Base-by-base conservation (phyloP, 345 rosid genomes). In the Pseudoturritis turrita region DNA sequence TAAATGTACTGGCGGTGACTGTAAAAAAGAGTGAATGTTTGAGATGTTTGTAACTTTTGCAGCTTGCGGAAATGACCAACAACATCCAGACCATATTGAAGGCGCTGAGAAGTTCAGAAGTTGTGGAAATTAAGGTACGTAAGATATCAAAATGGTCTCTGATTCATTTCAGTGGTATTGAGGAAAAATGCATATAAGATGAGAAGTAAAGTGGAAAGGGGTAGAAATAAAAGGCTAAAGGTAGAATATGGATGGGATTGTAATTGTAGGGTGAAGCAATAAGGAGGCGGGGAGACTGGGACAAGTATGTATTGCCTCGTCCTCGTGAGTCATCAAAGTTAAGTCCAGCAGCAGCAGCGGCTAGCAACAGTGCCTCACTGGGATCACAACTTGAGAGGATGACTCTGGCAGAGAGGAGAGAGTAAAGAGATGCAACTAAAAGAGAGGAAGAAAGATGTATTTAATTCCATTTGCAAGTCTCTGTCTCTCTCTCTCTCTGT, bases 111-210 rank as follows among this genome's bases (percentile, higher is more conserved):
- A 72, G 69, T 55, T 91, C 97, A 56, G 44, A 77, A 12, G 22
- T 87, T 36, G 88, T 91, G 47, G 97, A 91, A 83, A 81, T 89
- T 58, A 81, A 89, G 87, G 97, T 89, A 82, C 12, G 66, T 26
- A 55, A 22, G 18, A 39, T 37, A 50, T 9, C 4, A 68, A 31
- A 9, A 43, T 33, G 10, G 26, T 44, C 21, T 47, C 57, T 65
- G 29, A 49, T 25, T 23, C 17, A 10, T 25, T 29, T 29, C 1
- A 33, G 37, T 33, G 2, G 36, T 33, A 33, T 33, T 33, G 3
- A 33, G 37, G 37, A 33, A 33, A 15, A 37, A 55, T 68, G 33
- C 22, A 8, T 68, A 18, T 52, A 52, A 25, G 2, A 65, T 22
- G 36, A 25, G 2, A 54, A 53, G 54, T 63, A 23, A 62, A 33